Evolutionary conservation across 129 eudicot species (phyloP).

Genomic region (Cynara cardunculus): DNA sequence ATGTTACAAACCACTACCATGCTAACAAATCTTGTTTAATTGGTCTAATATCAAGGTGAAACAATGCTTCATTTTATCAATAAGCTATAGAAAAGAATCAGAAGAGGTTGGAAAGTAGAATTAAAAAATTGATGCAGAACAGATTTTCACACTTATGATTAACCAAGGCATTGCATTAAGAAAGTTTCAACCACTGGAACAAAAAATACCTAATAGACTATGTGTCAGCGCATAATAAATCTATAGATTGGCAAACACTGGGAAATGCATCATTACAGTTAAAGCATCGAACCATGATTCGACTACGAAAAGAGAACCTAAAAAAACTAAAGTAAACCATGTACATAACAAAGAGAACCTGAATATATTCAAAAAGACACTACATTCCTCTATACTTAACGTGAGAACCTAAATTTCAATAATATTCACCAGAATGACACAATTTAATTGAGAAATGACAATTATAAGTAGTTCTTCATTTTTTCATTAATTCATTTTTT

Average conservation of each 20-base stretch:
- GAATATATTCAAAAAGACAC: not conserved
- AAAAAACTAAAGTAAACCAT: no score
- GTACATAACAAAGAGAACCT: no score
- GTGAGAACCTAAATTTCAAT: not conserved
- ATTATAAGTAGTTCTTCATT: no score
- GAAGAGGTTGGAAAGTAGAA: not conserved
- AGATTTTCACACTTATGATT: no score
- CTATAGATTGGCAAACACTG: not conserved
- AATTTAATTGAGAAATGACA: not conserved
- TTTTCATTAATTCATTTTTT: no score
- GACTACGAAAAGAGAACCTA: not conserved
- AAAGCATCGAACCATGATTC: not conserved
- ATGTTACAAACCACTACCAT: constrained; percentile 9
- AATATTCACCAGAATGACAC: not conserved
- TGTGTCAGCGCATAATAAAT: not conserved
- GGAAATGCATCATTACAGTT: not conserved
- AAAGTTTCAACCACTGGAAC: no score
- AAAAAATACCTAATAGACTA: not conserved
- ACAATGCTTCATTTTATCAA: constrained; percentile 1
- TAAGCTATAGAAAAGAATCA: not conserved
- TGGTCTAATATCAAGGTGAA: not conserved
- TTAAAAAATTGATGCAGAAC: not conserved
- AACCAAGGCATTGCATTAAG: no score
- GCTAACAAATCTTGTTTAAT: not conserved
- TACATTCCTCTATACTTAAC: not conserved